Conservation (phyloP, 441 rosid genomes). For the Jatropha podagrica region DNA sequence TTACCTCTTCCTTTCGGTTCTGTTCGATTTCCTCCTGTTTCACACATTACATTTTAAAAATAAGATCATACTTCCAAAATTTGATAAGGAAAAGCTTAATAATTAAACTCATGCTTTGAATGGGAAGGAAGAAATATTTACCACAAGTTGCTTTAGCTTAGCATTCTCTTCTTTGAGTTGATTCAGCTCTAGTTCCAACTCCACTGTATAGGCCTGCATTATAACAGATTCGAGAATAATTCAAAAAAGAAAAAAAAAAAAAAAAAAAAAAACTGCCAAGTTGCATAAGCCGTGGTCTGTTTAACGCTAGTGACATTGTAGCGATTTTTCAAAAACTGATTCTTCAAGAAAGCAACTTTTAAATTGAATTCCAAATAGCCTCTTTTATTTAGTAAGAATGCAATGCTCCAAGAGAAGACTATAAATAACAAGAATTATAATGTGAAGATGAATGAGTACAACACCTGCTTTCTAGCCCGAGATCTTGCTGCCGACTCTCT, state of each 20-base stretch:
- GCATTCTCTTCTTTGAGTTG: slow-evolving; percentile 79
- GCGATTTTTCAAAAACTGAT: no score
- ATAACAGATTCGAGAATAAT: not conserved
- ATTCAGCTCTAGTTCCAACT: slow-evolving; percentile 74
- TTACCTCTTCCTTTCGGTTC: slow-evolving; percentile 62
- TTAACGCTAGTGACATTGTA: not conserved
- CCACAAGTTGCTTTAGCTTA: slow-evolving; percentile 64
- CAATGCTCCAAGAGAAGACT: not conserved
- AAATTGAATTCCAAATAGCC: no score
- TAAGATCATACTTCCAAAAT: not conserved
- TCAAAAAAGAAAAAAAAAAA: no score
- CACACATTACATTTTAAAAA: not conserved
- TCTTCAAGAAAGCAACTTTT: no score
- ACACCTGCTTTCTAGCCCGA: slow-evolving; percentile 91
- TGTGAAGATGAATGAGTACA: not conserved
- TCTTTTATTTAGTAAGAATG: no score
- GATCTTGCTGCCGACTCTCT: slow-evolving; percentile 93
- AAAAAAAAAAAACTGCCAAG: not conserved
- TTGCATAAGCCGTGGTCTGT: not conserved
- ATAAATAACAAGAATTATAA: not conserved
- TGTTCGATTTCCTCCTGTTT: slow-evolving; percentile 60
- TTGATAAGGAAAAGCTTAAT: not conserved
- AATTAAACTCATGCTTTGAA: not conserved
- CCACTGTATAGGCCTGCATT: slow-evolving; percentile 82
- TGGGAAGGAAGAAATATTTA: slow-evolving; percentile 17